These are phyloP conservation scores for Nannochloris sp. DNA, from an alignment of 139 green algal genomes.

Conservation along the genomic window DNA sequence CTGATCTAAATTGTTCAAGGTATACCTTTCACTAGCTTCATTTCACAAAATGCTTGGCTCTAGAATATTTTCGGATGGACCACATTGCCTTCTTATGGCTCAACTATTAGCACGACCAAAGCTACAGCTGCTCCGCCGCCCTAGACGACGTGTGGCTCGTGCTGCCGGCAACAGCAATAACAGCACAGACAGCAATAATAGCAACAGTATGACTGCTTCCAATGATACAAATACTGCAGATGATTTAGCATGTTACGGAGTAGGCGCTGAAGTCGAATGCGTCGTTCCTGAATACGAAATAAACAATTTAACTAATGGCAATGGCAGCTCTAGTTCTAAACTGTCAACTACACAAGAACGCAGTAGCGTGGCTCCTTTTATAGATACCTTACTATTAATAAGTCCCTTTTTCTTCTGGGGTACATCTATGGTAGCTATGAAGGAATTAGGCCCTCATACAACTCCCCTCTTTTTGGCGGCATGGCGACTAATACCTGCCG, in stretches of 20 bases:
- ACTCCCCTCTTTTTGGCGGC: conserved; percentile 82
- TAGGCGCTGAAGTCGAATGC: not conserved
- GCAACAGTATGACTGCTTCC: not conserved
- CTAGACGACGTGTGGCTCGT: no score
- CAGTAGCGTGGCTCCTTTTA: not conserved
- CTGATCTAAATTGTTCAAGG: no score
- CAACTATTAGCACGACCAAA: no score
- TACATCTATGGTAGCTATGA: conserved; percentile 93
- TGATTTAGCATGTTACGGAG: not conserved
- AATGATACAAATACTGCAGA: not conserved
- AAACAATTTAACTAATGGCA: not conserved
- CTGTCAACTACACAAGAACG: conserved; percentile 6
- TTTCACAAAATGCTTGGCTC: no score
- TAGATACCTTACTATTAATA: conserved; percentile 55
- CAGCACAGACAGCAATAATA: not conserved
- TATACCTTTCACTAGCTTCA: no score
- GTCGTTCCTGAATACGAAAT: not conserved
- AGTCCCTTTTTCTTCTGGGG: conserved; percentile 97
- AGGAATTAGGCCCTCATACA: conserved; percentile 63
- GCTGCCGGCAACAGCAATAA: no score
- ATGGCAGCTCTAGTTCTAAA: not conserved
- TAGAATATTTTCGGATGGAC: no score
- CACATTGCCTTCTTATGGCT: no score
- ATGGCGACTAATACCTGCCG: conserved; percentile 83
- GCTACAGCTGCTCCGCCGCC: no score